Percentiles rank a stretch among this genome's conserved stretches.
phyloP scores from a whole-genome alignment of 768 basidiomycete genomes.

The Mycena rosella region DNA sequence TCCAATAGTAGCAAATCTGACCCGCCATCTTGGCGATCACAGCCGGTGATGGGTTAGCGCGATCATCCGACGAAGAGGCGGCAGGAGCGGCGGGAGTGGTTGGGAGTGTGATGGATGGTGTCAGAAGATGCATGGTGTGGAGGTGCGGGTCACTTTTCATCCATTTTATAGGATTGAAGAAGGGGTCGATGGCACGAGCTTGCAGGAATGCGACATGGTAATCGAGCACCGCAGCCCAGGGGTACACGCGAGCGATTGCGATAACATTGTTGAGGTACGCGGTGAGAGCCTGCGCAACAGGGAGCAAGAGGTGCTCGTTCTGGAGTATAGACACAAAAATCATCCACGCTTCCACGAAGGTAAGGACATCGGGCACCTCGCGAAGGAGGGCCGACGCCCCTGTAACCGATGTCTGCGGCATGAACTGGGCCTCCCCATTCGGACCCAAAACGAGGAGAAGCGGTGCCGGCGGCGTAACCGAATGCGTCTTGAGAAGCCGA shows the following conservation, averaged over 20 bases:
- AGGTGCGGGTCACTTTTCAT: constrained; percentile 1
- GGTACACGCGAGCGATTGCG: no score
- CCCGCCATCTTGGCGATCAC: no score
- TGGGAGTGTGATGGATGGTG: no score
- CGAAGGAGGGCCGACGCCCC: neutral
- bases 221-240: constrained; percentile 1
- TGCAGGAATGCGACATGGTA: constrained; percentile 15
- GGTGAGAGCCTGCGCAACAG: no score
- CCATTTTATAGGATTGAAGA: constrained; percentile 1
- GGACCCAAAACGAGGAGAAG: neutral
- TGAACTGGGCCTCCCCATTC: neutral
- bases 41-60: no score
- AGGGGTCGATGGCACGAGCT: neutral
- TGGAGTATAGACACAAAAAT: constrained; percentile 5
- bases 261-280: no score
- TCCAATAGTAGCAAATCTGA: no score
- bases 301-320: no score
- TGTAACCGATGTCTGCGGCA: neutral
- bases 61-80: no score
- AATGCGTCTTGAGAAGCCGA: neutral
- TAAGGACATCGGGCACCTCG: constrained; percentile 6
- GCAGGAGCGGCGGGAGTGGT: no score
- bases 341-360: constrained; percentile 14
- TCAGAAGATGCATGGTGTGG: constrained; percentile 3
- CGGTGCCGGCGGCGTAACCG: neutral